These are phyloP conservation scores for Arxiozyma telluris DNA, from an alignment of 1,139 yeast species.

Conservation along the genomic window DNA sequence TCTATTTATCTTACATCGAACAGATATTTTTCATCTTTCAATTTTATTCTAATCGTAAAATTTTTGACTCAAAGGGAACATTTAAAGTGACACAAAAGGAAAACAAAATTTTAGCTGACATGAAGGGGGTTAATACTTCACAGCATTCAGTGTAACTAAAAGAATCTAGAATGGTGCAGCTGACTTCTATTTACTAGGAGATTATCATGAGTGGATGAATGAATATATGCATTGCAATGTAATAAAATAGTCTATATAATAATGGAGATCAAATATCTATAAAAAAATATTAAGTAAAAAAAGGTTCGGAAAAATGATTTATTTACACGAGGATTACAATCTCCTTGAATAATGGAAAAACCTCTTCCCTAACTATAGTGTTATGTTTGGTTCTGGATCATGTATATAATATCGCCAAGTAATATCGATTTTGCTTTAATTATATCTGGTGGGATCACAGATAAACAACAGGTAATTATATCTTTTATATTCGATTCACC, in stretches of 20 bases:
- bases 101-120: too few species aligned
- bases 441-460: constrained; percentile 15
- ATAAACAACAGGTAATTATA: constrained; percentile 19
- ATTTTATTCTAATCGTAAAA: not conserved
- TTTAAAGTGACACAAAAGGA: not conserved
- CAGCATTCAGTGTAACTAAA: not conserved
- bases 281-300: too few species aligned
- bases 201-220: not conserved
- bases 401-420: constrained; percentile 20
- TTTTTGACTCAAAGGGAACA: not conserved
- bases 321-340: not conserved
- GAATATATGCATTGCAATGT: not conserved
- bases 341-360: not conserved
- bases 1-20: not conserved
- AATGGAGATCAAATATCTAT: not conserved
- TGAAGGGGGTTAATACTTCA: not conserved
- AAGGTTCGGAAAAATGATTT: too few species aligned
- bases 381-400: not conserved
- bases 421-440: constrained; percentile 14
- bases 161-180: not conserved
- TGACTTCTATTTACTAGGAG: not conserved
- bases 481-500: constrained; percentile 17
- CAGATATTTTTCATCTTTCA: not conserved
- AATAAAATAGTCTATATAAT: not conserved
- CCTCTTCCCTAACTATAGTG: not conserved